Conservation (phyloP, 352 stramenopile genomes). For the Ochromonadaceae sp. region DNA sequence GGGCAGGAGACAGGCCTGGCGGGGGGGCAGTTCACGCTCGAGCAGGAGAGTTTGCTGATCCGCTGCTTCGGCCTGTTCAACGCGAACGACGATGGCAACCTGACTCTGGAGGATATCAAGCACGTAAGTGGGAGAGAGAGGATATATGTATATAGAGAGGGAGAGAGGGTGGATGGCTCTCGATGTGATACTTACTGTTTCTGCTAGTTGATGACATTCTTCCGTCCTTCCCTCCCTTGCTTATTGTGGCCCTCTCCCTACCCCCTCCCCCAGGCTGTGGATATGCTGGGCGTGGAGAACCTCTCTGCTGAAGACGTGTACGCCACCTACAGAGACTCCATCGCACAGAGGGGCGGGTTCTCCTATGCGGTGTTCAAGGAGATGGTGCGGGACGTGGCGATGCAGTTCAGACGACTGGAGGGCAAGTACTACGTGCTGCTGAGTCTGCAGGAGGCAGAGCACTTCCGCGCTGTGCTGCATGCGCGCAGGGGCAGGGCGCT, state of each 20-base stretch:
- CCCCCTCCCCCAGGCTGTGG: neutral
- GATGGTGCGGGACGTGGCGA: neutral
- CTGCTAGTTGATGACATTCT: too few species aligned
- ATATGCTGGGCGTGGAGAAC: neutral
- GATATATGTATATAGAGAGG: neutral
- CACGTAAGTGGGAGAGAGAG: slow-evolving; percentile 27
- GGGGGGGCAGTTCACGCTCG: too few species aligned
- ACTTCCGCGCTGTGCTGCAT: slow-evolving; percentile 17
- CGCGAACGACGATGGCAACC: slow-evolving; percentile 43
- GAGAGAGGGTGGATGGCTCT: neutral
- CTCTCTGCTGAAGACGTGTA: neutral
- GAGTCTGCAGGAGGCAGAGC: slow-evolving; percentile 19
- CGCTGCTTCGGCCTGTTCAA: slow-evolving; percentile 58
- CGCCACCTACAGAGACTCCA: neutral
- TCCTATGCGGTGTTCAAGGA: slow-evolving; percentile 2
- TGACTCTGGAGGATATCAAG: slow-evolving; percentile 53
- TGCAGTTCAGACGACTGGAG: neutral
- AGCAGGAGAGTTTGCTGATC: slow-evolving; percentile 56
- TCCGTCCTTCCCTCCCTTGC: too few species aligned
- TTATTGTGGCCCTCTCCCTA: too few species aligned
- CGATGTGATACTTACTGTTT: too few species aligned
- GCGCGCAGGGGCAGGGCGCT: neutral
- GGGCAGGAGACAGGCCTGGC: too few species aligned
- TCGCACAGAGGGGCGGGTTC: neutral
- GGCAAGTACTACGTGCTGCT: slow-evolving; percentile 22